Percentiles rank a stretch among this genome's conserved stretches.
These are phyloP conservation scores for Ambrosia hybrid DNA, from an alignment of 140 eudicot genomes.

Conservation along the genomic window DNA sequence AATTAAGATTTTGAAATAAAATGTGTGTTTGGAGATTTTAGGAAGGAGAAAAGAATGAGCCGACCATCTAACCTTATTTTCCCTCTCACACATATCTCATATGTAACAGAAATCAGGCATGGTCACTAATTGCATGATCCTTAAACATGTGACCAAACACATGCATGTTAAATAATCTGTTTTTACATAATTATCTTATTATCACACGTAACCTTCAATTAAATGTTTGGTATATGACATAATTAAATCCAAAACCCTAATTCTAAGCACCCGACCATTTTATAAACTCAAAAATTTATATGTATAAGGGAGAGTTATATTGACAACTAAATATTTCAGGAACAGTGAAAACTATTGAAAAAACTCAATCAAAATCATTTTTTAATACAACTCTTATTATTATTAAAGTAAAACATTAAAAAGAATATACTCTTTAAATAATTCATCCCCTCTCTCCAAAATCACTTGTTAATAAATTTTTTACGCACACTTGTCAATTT, in stretches of 20 bases:
- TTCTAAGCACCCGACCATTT: background rate
- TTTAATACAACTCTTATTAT: too few relatives aligned
- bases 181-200: slow-evolving; percentile 46
- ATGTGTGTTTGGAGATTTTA: slow-evolving; percentile 16
- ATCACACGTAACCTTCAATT: too few relatives aligned
- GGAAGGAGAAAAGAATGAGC: slow-evolving; percentile 29
- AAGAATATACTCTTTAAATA: too few relatives aligned
- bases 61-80: slow-evolving; percentile 41
- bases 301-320: too few relatives aligned
- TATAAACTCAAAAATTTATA: background rate
- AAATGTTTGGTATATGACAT: too few relatives aligned
- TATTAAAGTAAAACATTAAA: too few relatives aligned
- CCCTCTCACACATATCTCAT: slow-evolving; percentile 49
- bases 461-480: too few relatives aligned
- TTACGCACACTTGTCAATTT: too few relatives aligned
- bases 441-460: too few relatives aligned
- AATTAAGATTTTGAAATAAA: background rate
- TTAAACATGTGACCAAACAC: slow-evolving; percentile 58
- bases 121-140: slow-evolving; percentile 80
- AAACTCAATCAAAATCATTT: too few relatives aligned
- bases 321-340: too few relatives aligned
- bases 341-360: too few relatives aligned
- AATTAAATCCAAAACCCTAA: background rate
- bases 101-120: slow-evolving; percentile 67
- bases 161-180: slow-evolving; percentile 47